Evolutionary conservation across 2,329 filamentous ascomycete genomes (phyloP), one percentile per base, ranked within the genome.

Genomic region (Alternaria triticimaculans): DNA sequence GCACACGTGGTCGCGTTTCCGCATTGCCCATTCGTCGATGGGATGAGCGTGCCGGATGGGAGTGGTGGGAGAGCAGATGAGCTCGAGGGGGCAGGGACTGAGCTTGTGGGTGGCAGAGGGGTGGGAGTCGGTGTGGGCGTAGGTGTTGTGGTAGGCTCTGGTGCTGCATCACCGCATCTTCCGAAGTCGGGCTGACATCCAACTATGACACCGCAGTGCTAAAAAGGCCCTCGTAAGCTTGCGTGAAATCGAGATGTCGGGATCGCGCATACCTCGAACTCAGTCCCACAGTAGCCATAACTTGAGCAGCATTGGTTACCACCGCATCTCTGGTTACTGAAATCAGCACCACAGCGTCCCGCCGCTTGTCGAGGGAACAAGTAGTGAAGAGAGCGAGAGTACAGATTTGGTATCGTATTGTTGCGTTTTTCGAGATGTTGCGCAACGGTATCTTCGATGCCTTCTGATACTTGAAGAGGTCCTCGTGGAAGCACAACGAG

Each of bases 1-100:
- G 55, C 70, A 58, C 74, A 76, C 3, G 74, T 76, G n/a, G 74
- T 76, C 7, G 59, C 55, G 45, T 76, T 76, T 44, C 74, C 73
- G 58, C 74, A 76, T 49, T 71, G 70, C 12, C 74, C 73, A 58
- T 75, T 76, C 4, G 64, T 55, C 6, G 72, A 74, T 14, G 72
- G 53, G 45, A 75, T 66, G 6, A 76, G 54, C 3, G 62, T 69
- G 37, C 72, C 72, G 1, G 74, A 71, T 4, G 74, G 72, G 10
- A 73, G 56, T 11, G 74, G 72, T 14, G 74, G 72, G 14, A 68
- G 30, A 10, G 62, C 61, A 10, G 67, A 67, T 3, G 70, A 70
- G 49, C 62, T 69, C 2, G 65, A 41, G 5, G 49, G 49, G 5
- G 7, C 14, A 25, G 28, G 10, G 20, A 37, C 20, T 53, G 49